phyloP scores from a whole-genome alignment of 441 rosid genomes.

The Aquilaria agallochum region DNA sequence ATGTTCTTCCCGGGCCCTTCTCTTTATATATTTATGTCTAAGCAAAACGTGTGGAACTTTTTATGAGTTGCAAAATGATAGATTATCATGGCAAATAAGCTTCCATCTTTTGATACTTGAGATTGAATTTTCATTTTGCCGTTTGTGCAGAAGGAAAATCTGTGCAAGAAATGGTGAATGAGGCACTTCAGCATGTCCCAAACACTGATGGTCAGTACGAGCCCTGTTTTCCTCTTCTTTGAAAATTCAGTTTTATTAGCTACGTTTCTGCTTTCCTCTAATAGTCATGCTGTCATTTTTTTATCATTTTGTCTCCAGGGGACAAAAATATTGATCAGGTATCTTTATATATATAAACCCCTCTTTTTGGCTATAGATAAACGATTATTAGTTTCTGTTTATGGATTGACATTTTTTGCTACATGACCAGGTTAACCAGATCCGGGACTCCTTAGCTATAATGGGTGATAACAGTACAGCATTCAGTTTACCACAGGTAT shows the following conservation, averaged over 20 bases:
- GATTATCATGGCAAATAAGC: too few species aligned
- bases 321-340: conserved; percentile 91
- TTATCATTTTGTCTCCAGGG: conserved; percentile 47
- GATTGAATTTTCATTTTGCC: conserved; percentile 2
- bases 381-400: conserved; percentile 17
- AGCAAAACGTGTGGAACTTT: too few species aligned
- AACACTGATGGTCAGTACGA: conserved; percentile 70
- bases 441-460: conserved; percentile 85
- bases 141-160: conserved; percentile 82
- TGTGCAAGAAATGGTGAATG: conserved; percentile 94
- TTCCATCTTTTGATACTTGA: neutral
- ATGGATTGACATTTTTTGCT: conserved; percentile 13
- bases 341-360: conserved; percentile 14
- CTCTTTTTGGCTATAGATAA: conserved; percentile 12
- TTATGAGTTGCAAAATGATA: too few species aligned
- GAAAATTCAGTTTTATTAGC: conserved; percentile 16
- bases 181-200: conserved; percentile 89
- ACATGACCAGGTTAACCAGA: conserved; percentile 76
- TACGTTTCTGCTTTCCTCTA: conserved; percentile 2
- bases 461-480: conserved; percentile 99
- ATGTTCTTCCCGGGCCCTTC: too few species aligned
- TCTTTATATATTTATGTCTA: too few species aligned
- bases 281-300: too few species aligned
- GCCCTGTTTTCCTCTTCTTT: conserved; percentile 8
- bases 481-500: conserved; percentile 97